Evolutionary conservation across 805 yeast species (phyloP).

Genomic region (Saccharomycopsis fermentans): DNA sequence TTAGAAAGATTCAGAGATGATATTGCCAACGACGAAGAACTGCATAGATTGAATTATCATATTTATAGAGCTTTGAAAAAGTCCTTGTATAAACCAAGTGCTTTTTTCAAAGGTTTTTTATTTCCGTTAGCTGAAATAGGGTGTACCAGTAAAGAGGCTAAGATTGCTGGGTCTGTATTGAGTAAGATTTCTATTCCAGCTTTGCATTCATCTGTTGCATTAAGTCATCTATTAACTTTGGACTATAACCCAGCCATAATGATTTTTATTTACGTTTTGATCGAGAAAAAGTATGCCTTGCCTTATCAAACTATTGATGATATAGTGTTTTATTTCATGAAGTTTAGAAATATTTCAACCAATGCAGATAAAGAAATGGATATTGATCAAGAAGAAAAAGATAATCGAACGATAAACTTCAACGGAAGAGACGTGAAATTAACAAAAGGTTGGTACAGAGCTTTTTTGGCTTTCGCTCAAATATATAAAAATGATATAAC

Average conservation of each 20-base stretch:
- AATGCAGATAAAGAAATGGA: constrained; percentile 28
- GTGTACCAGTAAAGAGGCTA: constrained; percentile 87
- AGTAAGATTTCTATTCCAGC: constrained; percentile 88
- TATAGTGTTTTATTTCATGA: constrained; percentile 86
- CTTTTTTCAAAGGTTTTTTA: constrained; percentile 92
- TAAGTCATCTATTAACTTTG: constrained; percentile 69
- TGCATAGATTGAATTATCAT: constrained; percentile 78
- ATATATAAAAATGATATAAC: constrained; percentile 95
- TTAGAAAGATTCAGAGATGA: constrained; percentile 63
- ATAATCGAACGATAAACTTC: constrained; percentile 24
- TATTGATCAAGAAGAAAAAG: constrained; percentile 27
- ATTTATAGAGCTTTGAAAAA: constrained; percentile 86
- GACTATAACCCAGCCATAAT: constrained; percentile 85
- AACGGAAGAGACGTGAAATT: constrained; percentile 37
- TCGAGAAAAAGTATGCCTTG: constrained; percentile 92
- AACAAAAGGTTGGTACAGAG: constrained; percentile 97
- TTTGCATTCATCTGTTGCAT: constrained; percentile 91
- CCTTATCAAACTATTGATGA: constrained; percentile 96
- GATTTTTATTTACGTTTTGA: constrained; percentile 76
- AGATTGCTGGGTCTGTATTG: constrained; percentile 86
- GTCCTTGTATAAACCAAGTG: constrained; percentile 92
- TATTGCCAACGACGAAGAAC: constrained; percentile 60
- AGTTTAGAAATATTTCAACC: constrained; percentile 60
- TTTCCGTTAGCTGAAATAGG: constrained; percentile 85
- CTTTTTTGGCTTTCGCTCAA: constrained; percentile 89